phyloP scores from a whole-genome alignment of 2,329 filamentous ascomycete genomes.

The Hypomyces rosellus region DNA sequence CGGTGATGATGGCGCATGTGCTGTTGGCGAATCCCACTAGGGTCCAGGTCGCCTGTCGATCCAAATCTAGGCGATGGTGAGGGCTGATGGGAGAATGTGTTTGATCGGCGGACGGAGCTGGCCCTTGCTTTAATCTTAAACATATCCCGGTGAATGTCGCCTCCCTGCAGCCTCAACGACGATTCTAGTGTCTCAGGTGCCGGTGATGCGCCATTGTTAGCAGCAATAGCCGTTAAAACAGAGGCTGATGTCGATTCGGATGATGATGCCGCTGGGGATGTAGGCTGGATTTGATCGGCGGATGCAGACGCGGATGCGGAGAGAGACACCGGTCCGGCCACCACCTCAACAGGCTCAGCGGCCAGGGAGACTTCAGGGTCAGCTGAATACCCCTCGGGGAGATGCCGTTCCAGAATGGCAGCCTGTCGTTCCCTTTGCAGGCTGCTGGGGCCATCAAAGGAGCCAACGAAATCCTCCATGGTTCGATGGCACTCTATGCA shows the following conservation, averaged over 20 bases:
- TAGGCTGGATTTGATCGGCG: slow-evolving; percentile 10
- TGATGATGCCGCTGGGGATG: slow-evolving; percentile 12
- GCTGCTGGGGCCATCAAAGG: slow-evolving; percentile 21
- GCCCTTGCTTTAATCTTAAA: slow-evolving; percentile 63
- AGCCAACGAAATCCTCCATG: slow-evolving; percentile 24
- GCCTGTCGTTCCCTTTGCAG: slow-evolving; percentile 26
- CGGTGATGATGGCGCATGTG: slow-evolving; percentile 37
- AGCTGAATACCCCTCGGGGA: slow-evolving; percentile 35
- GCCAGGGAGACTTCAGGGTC: slow-evolving; percentile 31
- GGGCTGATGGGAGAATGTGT: slow-evolving; percentile 58
- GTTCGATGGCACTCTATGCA: slow-evolving; percentile 1
- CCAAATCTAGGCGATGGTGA: slow-evolving; percentile 22
- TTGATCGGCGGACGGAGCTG: slow-evolving; percentile 48
- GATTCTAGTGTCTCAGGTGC: slow-evolving; percentile 45
- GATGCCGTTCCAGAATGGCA: slow-evolving; percentile 31
- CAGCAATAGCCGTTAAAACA: slow-evolving; percentile 14
- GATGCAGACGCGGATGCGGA: background rate
- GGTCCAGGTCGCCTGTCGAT: slow-evolving; percentile 24
- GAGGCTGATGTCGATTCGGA: background rate
- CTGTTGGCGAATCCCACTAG: slow-evolving; percentile 36
- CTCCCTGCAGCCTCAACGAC: slow-evolving; percentile 65
- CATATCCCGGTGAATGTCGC: slow-evolving; percentile 72
- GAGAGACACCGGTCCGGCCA: background rate
- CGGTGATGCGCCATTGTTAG: slow-evolving; percentile 14
- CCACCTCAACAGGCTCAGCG: slow-evolving; percentile 13